A percentile compares a stretch with the other conserved stretches of the same genome.
These are phyloP conservation scores for Ulmus americana DNA, from an alignment of 331 rosid species.

Conservation along the genomic window DNA sequence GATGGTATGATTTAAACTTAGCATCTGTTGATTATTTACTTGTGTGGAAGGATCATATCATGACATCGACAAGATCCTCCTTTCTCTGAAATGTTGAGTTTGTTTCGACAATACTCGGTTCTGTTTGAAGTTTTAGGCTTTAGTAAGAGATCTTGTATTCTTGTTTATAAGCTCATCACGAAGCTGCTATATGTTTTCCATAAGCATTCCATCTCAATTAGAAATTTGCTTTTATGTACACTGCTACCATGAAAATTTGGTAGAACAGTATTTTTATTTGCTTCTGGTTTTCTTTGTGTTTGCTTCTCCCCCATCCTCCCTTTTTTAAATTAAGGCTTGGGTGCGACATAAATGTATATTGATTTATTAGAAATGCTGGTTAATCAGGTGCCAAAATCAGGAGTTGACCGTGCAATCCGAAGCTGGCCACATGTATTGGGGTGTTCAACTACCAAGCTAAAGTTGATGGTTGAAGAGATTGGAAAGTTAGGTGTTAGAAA, in stretches of 20 bases:
- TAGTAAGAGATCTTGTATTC: not conserved
- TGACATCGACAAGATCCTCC: not conserved
- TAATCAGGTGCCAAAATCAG: slow-evolving; percentile 49
- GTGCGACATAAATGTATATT: not conserved
- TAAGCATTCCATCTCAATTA: not conserved
- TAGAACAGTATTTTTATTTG: no score
- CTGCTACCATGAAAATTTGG: not conserved
- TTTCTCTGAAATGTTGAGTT: not conserved
- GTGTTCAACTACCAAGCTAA: slow-evolving; percentile 63
- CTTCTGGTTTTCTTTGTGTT: not conserved
- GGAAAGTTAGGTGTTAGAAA: slow-evolving; percentile 53
- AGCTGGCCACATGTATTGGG: slow-evolving; percentile 84
- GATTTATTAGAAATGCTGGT: slow-evolving; percentile 19
- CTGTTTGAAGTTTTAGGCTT: not conserved
- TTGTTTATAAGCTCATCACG: not conserved
- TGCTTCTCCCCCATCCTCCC: not conserved
- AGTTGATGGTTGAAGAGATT: slow-evolving; percentile 58
- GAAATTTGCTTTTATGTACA: not conserved
- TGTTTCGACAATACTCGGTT: not conserved
- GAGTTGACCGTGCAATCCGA: slow-evolving; percentile 49
- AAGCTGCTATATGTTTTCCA: not conserved
- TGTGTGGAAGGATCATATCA: not conserved
- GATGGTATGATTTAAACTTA: not conserved
- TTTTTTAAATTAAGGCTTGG: not conserved
- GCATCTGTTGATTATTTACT: not conserved